phyloP scores from a whole-genome alignment of 2,329 filamentous ascomycete species.

The Colletotrichum cordylinicola region DNA sequence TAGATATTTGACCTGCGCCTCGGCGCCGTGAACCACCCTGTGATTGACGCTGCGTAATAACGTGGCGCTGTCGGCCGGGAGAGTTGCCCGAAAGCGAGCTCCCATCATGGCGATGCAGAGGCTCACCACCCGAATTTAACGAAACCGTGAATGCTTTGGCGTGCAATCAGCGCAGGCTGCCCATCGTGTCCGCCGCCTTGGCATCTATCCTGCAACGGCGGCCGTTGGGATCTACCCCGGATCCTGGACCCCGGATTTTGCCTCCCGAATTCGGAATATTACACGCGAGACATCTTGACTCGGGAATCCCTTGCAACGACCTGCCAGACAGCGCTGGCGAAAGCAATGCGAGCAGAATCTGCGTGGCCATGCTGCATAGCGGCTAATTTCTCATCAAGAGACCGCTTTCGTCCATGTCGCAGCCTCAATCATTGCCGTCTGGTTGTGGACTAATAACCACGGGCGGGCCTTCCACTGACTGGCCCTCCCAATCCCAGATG shows the following conservation, averaged over 20 bases:
- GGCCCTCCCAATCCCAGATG: conserved; percentile 40
- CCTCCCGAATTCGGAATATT: background rate
- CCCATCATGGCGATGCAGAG: background rate
- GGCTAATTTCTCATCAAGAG: background rate
- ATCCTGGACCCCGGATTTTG: background rate
- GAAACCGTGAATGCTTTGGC: background rate
- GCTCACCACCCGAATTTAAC: background rate
- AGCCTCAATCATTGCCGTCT: background rate
- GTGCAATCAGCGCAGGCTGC: background rate
- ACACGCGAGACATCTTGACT: background rate
- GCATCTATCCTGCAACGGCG: background rate
- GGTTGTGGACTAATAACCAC: background rate
- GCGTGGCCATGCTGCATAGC: background rate
- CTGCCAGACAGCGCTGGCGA: background rate
- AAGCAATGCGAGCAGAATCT: background rate
- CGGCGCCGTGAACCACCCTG: background rate
- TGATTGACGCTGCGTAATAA: background rate
- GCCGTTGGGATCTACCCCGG: background rate
- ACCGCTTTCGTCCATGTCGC: background rate
- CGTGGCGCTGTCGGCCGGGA: background rate
- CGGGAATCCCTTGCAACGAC: background rate
- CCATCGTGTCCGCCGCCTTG: background rate
- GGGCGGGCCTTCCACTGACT: background rate
- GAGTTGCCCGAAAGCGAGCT: background rate
- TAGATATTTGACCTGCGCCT: background rate